Base-by-base conservation (phyloP, 805 yeast species). In the Torulaspora quercuum region DNA sequence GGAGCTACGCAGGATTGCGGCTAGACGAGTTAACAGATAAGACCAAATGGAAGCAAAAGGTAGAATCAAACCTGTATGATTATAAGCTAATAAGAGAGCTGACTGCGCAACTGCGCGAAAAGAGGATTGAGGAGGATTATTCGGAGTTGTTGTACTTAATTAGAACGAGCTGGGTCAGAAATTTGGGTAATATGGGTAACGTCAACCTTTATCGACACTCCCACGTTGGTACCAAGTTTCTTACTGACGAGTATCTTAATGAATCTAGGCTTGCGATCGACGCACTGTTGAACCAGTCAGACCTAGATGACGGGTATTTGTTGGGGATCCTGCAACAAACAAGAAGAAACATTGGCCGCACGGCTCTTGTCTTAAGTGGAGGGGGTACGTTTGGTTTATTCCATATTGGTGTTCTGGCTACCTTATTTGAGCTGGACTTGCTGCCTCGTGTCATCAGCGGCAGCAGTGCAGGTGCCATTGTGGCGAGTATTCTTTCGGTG, bases 341-440 rank as follows among this genome's bases (percentile, higher is more conserved):
- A 0, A 70, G 96, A 42, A 84, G 84, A 58, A 87, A 89, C 52
- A 85, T 85, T 34, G 99, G 99, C 0, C 71, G 96, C 37, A 89
- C 97, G 0, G 98, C 97, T 0, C 66, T 92, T 17, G 87, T 94
- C n/a, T 70, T 92, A 36, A 82, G 95, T 31, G 99, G 99, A 1
- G 99, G 99, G 2, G 88, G 95, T 2, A 84, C 95, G 4, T 84
- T 90, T 65, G 98, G 97, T 0, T 64, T 90, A 33, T 78, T 89
- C 44, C 97, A 90, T 48, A 83, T 88, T 40, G 99, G 99, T 1
- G 96, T 92, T 0, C 64, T 90, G 29, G 78, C 86, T 4, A 83
- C 92, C 2, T 68, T 92, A 19, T 63, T 82, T 25, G 92, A 86
- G 48, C 72, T 75, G 34, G 79, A 82, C 36, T 65, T 88, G 14